These are phyloP conservation scores for Cryptococcus neoformans DNA, from an alignment of 1,284 basidiomycete species.

Conservation along the genomic window DNA sequence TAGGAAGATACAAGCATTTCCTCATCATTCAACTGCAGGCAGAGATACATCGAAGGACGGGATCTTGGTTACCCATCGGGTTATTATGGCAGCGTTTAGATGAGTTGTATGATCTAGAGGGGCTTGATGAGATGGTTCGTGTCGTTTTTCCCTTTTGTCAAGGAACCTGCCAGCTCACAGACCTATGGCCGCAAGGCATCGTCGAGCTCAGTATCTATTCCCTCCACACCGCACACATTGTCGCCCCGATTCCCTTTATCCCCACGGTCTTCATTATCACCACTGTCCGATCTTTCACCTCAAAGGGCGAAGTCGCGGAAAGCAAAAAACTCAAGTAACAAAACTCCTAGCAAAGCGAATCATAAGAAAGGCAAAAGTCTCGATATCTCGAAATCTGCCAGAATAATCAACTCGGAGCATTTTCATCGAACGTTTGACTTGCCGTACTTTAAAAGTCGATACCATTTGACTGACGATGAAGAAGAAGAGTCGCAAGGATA, in stretches of 20 bases:
- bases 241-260: background rate
- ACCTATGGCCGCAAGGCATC: background rate
- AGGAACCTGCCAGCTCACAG: background rate
- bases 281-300: background rate
- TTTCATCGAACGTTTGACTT: constrained; percentile 18
- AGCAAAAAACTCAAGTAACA: background rate
- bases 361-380: too few species aligned
- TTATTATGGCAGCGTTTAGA: constrained; percentile 71
- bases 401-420: constrained; percentile 23
- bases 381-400: constrained; percentile 14
- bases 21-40: constrained; percentile 37
- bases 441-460: constrained; percentile 11
- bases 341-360: too few species aligned
- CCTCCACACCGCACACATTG: background rate
- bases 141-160: background rate
- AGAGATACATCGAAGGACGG: constrained; percentile 31
- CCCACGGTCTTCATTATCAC: background rate
- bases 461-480: constrained; percentile 1
- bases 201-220: background rate
- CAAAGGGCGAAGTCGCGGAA: background rate
- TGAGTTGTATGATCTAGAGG: constrained; percentile 70
- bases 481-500: background rate
- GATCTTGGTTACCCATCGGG: constrained; percentile 54
- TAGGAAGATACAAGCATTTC: constrained; percentile 38
- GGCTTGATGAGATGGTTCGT: constrained; percentile 68